Percentiles rank a stretch among this genome's conserved stretches.
phyloP scores from a whole-genome alignment of 2,329 filamentous ascomycete species.

The Fusarium metavorans region DNA sequence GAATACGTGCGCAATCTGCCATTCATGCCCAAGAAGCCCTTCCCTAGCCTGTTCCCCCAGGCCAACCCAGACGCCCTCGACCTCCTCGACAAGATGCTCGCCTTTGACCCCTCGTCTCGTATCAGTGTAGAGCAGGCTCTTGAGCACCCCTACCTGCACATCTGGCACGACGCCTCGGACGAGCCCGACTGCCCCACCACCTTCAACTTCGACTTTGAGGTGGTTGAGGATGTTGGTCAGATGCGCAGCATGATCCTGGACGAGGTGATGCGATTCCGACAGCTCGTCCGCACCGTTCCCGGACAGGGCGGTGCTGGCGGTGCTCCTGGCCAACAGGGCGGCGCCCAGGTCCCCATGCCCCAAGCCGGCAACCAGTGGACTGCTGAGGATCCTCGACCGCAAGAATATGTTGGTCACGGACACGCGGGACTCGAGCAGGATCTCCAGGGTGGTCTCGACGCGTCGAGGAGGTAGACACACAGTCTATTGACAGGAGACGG shows the following conservation, averaged over 20 bases:
- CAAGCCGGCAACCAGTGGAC: constrained; percentile 66
- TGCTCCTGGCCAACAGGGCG: constrained; percentile 52
- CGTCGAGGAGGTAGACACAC: constrained; percentile 39
- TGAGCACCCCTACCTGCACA: constrained; percentile 95
- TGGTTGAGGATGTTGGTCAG: constrained; percentile 92
- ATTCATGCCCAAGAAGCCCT: constrained; percentile 93
- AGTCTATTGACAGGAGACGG: not conserved
- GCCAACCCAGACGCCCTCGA: constrained; percentile 97
- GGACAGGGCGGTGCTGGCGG: constrained; percentile 49
- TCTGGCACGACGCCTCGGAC: constrained; percentile 98
- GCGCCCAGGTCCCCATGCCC: constrained; percentile 65
- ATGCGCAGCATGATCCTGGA: constrained; percentile 98
- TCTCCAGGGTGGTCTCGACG: constrained; percentile 62
- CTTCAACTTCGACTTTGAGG: constrained; percentile 98
- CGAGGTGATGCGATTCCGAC: constrained; percentile 91
- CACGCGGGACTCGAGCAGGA: constrained; percentile 68
- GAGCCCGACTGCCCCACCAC: constrained; percentile 93
- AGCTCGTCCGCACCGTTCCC: constrained; percentile 65
- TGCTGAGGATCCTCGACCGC: constrained; percentile 69
- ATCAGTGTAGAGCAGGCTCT: constrained; percentile 96
- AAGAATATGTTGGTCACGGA: constrained; percentile 65
- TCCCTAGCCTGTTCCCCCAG: constrained; percentile 88
- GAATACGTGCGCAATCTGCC: constrained; percentile 98
- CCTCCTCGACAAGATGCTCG: constrained; percentile 95
- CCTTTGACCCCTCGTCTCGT: constrained; percentile 93